Conservation (phyloP, 441 rosid genomes). For the Pelargonium australe region DNA sequence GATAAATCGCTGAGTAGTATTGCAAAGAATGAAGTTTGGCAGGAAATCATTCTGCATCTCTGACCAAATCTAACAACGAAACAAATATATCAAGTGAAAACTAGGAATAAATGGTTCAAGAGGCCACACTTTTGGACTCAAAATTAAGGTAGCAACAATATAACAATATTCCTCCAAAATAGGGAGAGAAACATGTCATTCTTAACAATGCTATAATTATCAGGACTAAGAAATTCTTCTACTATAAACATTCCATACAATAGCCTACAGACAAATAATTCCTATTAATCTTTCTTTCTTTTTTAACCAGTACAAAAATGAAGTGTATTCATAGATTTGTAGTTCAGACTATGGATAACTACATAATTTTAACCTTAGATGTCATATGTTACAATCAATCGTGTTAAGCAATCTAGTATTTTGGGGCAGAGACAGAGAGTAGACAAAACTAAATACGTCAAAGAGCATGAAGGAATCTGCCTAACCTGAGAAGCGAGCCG, state of each 20-base stretch:
- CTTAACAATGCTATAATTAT: background rate
- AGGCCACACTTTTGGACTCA: conserved; percentile 6
- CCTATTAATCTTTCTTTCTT: background rate
- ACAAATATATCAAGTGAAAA: conserved; percentile 17
- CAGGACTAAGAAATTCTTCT: background rate
- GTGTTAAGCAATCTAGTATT: background rate
- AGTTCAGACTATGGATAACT: background rate
- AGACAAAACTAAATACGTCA: conserved; percentile 2
- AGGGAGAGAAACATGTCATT: background rate
- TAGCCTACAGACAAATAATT: background rate
- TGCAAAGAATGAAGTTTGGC: conserved; percentile 96
- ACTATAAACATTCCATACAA: background rate
- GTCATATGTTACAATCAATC: too few species aligned
- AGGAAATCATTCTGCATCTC: conserved; percentile 98
- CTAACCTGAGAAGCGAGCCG: conserved; percentile 97
- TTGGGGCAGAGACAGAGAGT: conserved; percentile 7
- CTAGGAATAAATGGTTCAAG: conserved; percentile 2
- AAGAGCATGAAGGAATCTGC: conserved; percentile 16
- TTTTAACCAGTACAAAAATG: background rate
- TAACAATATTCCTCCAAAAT: background rate
- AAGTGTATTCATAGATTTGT: background rate
- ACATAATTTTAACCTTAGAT: background rate
- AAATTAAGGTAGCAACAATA: background rate
- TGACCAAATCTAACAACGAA: conserved; percentile 75
- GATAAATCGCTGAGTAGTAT: conserved; percentile 93